phyloP scores from a whole-genome alignment of 164 flowering plant species.

The Santalum album region DNA sequence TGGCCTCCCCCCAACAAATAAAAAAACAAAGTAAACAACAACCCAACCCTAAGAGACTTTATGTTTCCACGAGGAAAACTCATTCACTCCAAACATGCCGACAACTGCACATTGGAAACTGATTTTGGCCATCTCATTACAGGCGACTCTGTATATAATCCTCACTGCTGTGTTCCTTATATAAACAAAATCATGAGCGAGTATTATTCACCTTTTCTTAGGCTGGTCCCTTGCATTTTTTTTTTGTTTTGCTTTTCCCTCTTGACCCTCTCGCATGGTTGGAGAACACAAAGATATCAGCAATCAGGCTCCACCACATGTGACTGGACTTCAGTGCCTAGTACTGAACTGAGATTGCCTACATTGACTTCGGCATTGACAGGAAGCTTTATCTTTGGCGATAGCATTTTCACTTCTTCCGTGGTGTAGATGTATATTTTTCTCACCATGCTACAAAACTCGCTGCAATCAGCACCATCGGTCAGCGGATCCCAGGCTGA shows the following conservation, averaged over 20 bases:
- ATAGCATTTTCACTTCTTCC: constrained; percentile 64
- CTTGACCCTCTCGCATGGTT: background rate
- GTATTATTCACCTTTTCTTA: background rate
- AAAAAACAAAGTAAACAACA: background rate
- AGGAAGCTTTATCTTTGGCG: constrained; percentile 50
- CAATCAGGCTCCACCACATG: constrained; percentile 35
- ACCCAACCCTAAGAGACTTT: background rate
- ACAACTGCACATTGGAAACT: background rate
- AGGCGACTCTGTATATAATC: background rate
- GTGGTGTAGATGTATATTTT: constrained; percentile 68
- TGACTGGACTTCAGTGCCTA: constrained; percentile 44
- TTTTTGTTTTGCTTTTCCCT: background rate
- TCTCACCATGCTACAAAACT: constrained; percentile 83
- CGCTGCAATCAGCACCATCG: no score
- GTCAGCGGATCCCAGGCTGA: background rate
- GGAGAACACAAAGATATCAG: constrained; percentile 13
- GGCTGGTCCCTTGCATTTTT: background rate
- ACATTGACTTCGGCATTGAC: constrained; percentile 30
- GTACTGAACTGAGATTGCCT: constrained; percentile 22
- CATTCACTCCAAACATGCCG: no score
- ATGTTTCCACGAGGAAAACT: background rate
- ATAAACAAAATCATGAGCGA: background rate
- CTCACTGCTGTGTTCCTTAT: background rate
- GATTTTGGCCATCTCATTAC: background rate
- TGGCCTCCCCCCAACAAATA: background rate